These are phyloP conservation scores for Globisporangium okanoganense DNA, from an alignment of 352 stramenopile species.

Conservation along the genomic window DNA sequence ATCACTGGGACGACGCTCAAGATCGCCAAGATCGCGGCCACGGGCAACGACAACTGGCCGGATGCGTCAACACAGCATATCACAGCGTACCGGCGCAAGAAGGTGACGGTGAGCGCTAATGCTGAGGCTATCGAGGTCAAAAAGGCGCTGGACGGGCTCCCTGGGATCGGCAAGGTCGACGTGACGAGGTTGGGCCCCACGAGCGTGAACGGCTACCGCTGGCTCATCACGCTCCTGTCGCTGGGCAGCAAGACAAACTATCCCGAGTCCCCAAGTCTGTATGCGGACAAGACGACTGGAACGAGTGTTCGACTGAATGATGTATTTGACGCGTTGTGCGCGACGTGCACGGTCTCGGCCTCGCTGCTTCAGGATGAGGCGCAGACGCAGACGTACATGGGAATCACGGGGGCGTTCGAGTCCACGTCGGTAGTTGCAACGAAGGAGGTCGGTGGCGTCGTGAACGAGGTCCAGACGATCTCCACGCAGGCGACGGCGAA, in stretches of 20 bases:
- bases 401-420: conserved; percentile 41
- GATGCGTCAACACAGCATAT: conserved; percentile 34
- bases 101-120: conserved; percentile 46
- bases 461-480: conserved; percentile 68
- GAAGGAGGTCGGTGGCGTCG: conserved; percentile 47
- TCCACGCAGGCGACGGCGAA: conserved; percentile 28
- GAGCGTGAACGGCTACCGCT: conserved; percentile 49
- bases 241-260: conserved; percentile 46
- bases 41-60: conserved; percentile 31
- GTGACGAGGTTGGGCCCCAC: conserved; percentile 59
- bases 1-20: conserved; percentile 29
- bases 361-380: conserved; percentile 38
- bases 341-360: conserved; percentile 35
- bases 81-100: conserved; percentile 68
- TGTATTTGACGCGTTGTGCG: conserved; percentile 38
- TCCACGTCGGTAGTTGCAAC: conserved; percentile 39
- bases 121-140: conserved; percentile 52
- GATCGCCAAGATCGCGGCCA: conserved; percentile 26
- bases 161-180: conserved; percentile 52
- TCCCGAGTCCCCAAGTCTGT: conserved; percentile 52
- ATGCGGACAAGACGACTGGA: conserved; percentile 47
- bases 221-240: conserved; percentile 68
- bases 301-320: conserved; percentile 30
- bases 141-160: conserved; percentile 32
- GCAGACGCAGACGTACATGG: conserved; percentile 20